Percentiles rank a stretch among this genome's conserved stretches.
Evolutionary conservation across 2,329 filamentous ascomycete species (phyloP).

Genomic region (Colletotrichum limetticola): DNA sequence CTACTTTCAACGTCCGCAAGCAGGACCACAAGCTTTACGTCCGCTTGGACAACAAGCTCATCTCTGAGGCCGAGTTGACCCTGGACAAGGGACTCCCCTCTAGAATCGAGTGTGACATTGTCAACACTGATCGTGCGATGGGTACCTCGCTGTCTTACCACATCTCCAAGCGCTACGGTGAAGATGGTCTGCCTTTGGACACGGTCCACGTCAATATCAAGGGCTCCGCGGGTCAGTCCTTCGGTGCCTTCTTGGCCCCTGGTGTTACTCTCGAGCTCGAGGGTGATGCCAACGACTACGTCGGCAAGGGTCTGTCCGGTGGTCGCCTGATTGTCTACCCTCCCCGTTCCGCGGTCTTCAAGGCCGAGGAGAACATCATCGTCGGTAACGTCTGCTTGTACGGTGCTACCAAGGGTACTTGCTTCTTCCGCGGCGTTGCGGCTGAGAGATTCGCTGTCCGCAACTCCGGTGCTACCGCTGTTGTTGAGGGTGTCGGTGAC

Average conservation of each 20-base stretch:
- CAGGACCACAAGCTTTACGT: constrained; percentile 95
- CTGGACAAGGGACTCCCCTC: constrained; percentile 94
- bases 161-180: constrained; percentile 91
- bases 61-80: constrained; percentile 93
- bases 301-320: constrained; percentile 94
- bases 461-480: constrained; percentile 95
- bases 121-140: constrained; percentile 95
- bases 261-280: constrained; percentile 95
- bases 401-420: constrained; percentile 88
- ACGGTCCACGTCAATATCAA: constrained; percentile 97
- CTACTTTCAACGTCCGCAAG: constrained; percentile 97
- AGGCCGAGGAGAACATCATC: constrained; percentile 94
- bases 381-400: constrained; percentile 96
- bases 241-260: constrained; percentile 92
- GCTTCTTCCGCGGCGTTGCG: constrained; percentile 97
- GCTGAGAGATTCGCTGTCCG: constrained; percentile 96
- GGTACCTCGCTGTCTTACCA: constrained; percentile 96
- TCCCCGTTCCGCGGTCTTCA: constrained; percentile 89
- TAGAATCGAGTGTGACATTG: constrained; percentile 93
- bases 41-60: constrained; percentile 95
- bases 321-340: constrained; percentile 95
- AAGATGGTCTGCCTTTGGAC: constrained; percentile 88
- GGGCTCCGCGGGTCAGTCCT: constrained; percentile 95
- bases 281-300: constrained; percentile 96
- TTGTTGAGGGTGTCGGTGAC: constrained; percentile 95